Percentiles rank a stretch among this genome's conserved stretches.
phyloP scores from a whole-genome alignment of 208 protist genomes.

The Naegleria gruberi region DNA sequence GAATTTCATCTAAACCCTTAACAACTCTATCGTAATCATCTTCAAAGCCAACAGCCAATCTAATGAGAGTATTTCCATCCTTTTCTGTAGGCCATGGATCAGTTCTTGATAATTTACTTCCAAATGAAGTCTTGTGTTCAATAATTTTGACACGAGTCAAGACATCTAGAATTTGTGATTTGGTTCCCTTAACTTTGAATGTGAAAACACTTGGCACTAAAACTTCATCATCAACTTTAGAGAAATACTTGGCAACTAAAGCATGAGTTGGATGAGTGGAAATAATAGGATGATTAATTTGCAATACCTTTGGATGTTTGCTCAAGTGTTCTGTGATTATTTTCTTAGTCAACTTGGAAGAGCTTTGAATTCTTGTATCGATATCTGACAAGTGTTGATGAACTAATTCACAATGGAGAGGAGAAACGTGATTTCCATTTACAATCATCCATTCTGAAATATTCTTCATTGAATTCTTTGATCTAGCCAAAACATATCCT shows the following conservation, averaged over 20 bases:
- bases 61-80: background rate
- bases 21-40: background rate
- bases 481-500: background rate
- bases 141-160: background rate
- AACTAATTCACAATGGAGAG: background rate
- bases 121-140: constrained; percentile 20
- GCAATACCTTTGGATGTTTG: background rate
- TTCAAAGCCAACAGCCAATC: background rate
- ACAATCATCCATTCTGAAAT: background rate
- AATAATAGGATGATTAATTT: background rate
- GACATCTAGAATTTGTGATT: background rate
- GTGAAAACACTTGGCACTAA: constrained; percentile 1
- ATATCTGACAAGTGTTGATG: background rate
- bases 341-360: background rate
- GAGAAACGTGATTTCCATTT: constrained; percentile 8
- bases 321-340: background rate
- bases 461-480: background rate
- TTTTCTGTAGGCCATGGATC: constrained; percentile 19
- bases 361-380: background rate
- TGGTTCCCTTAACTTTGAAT: constrained; percentile 1
- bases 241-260: background rate
- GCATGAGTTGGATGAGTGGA: background rate
- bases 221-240: background rate
- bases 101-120: background rate
- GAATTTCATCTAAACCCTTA: constrained; percentile 3